A percentile compares a stretch with the other conserved stretches of the same genome.
Conservation (phyloP, 2,329 filamentous ascomycete genomes). For the Hypoxylon sp. region DNA sequence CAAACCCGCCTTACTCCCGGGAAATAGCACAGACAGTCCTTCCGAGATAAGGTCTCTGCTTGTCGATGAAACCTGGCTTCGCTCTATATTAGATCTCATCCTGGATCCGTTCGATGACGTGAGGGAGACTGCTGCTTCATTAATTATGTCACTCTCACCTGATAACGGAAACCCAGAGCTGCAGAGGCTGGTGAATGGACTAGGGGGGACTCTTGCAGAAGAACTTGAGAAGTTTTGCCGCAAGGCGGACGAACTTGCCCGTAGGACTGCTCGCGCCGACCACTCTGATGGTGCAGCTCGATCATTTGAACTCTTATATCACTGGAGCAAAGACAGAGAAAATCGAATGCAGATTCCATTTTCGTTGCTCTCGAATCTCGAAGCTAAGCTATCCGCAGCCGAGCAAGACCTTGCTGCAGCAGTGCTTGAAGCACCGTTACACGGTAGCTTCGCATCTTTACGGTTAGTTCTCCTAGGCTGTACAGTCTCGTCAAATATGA, state of each 20-base stretch:
- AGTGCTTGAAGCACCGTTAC: slow-evolving; percentile 70
- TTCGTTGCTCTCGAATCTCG: slow-evolving; percentile 66
- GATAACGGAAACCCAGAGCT: slow-evolving; percentile 42
- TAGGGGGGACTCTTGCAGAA: slow-evolving; percentile 35
- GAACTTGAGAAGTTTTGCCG: slow-evolving; percentile 57
- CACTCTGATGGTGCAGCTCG: slow-evolving; percentile 91
- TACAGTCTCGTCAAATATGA: neutral
- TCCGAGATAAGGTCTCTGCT: slow-evolving; percentile 50
- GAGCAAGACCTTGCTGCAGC: slow-evolving; percentile 71
- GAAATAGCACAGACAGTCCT: slow-evolving; percentile 57
- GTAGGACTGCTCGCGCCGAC: slow-evolving; percentile 82
- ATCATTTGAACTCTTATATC: slow-evolving; percentile 73
- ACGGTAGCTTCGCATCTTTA: slow-evolving; percentile 74
- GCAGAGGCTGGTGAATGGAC: slow-evolving; percentile 8
- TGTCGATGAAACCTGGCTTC: slow-evolving; percentile 60
- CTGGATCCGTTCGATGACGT: slow-evolving; percentile 95
- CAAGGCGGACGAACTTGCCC: slow-evolving; percentile 65
- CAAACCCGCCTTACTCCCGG: slow-evolving; percentile 53
- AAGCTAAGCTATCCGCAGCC: slow-evolving; percentile 69
- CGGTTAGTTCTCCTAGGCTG: slow-evolving; percentile 52
- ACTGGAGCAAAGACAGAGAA: slow-evolving; percentile 57
- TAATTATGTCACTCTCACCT: slow-evolving; percentile 60
- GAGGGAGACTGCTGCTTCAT: slow-evolving; percentile 62
- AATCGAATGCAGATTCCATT: slow-evolving; percentile 61
- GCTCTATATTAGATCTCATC: slow-evolving; percentile 78